Conservation (phyloP, 1,284 basidiomycete species). For the Cryptococcus wingfieldii region DNA sequence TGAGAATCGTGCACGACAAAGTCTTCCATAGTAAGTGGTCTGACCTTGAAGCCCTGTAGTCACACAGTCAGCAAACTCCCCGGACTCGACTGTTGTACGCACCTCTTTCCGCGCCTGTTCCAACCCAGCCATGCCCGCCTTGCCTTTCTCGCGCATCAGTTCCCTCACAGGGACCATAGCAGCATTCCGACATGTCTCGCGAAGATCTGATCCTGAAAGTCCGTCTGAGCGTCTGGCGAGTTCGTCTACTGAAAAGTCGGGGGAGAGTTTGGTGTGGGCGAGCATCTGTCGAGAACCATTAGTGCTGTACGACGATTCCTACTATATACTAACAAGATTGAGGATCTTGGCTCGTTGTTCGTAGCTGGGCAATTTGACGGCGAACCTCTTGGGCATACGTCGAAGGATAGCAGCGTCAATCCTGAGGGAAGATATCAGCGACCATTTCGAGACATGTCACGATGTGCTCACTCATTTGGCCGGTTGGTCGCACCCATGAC, state of each 20-base stretch:
- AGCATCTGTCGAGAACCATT: conserved; percentile 64
- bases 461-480: conserved; percentile 54
- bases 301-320: background rate
- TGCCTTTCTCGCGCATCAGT: conserved; percentile 64
- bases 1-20: conserved; percentile 62
- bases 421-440: conserved; percentile 53
- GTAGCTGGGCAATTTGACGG: conserved; percentile 74
- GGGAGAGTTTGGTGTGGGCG: conserved; percentile 65
- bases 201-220: conserved; percentile 84
- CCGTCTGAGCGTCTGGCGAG: conserved; percentile 74
- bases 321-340: conserved; percentile 57
- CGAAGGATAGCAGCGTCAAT: conserved; percentile 94
- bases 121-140: conserved; percentile 44
- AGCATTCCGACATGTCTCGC: conserved; percentile 89
- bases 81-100: conserved; percentile 12
- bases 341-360: conserved; percentile 86
- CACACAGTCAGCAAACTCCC: background rate
- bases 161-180: conserved; percentile 89
- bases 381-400: conserved; percentile 97
- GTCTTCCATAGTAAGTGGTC: conserved; percentile 64
- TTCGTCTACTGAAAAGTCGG: conserved; percentile 60
- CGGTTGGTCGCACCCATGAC: conserved; percentile 96
- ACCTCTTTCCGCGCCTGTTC: conserved; percentile 48
- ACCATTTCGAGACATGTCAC: background rate
- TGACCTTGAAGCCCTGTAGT: conserved; percentile 66